Conservation (phyloP, 805 yeast species). For the Ogataea henricii region DNA sequence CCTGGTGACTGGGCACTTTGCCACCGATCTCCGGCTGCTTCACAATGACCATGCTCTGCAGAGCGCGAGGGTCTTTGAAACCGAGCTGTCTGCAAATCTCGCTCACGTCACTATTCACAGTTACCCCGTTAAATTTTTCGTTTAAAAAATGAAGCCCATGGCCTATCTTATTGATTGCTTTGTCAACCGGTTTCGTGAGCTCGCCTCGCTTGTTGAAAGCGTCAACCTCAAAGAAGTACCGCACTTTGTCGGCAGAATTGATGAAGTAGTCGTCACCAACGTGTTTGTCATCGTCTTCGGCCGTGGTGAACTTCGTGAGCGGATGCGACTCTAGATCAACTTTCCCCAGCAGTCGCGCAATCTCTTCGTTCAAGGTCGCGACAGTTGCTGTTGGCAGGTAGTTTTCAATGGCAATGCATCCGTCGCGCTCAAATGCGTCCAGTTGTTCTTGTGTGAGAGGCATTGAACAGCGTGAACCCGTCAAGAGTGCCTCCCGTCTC, state of each 20-base stretch:
- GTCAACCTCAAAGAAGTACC: constrained; percentile 70
- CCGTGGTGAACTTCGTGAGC: constrained; percentile 66
- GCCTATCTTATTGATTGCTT: constrained; percentile 74
- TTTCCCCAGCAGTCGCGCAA: constrained; percentile 46
- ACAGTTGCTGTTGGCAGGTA: constrained; percentile 51
- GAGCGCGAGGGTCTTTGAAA: constrained; percentile 64
- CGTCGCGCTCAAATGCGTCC: constrained; percentile 51
- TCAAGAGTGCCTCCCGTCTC: neutral
- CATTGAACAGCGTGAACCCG: constrained; percentile 15
- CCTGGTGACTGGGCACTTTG: constrained; percentile 78
- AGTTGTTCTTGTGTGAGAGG: constrained; percentile 52
- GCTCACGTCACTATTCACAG: constrained; percentile 52
- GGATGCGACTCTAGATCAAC: constrained; percentile 65
- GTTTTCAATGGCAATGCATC: constrained; percentile 60
- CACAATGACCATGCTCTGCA: constrained; percentile 78
- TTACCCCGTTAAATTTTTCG: constrained; percentile 47
- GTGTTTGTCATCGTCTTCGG: constrained; percentile 50
- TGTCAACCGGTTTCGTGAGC: constrained; percentile 51
- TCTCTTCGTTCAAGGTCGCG: constrained; percentile 40
- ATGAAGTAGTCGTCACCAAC: constrained; percentile 75
- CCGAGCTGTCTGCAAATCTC: constrained; percentile 54
- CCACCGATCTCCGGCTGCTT: constrained; percentile 76
- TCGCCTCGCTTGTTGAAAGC: constrained; percentile 60
- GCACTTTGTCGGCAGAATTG: constrained; percentile 66
- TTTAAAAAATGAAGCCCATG: constrained; percentile 70